Conservation (phyloP, 2,329 filamentous ascomycete species). For the Hansfordia pulvinata region DNA sequence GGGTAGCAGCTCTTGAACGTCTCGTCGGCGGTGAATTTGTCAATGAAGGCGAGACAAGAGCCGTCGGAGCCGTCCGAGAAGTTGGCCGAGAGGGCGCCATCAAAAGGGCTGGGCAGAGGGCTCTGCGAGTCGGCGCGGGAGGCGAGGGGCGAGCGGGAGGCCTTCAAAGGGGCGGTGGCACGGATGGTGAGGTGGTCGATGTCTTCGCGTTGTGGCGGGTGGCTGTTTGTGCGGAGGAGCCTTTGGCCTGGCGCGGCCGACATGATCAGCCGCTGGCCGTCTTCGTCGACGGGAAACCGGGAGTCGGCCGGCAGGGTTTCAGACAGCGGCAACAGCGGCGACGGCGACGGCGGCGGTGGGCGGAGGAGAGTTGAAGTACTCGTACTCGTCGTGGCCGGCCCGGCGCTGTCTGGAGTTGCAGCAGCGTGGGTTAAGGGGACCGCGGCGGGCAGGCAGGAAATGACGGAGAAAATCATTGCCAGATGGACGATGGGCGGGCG, state of each 20-base stretch:
- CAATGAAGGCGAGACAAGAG: slow-evolving; percentile 55
- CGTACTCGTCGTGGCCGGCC: no score
- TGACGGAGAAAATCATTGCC: slow-evolving; percentile 19
- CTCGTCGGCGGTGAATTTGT: slow-evolving; percentile 47
- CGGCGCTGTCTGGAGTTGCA: no score
- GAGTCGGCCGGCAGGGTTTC: slow-evolving; percentile 22
- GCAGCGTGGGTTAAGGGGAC: no score
- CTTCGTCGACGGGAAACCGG: slow-evolving; percentile 17
- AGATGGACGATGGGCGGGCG: slow-evolving; percentile 10
- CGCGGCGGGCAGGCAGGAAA: no score
- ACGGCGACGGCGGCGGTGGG: no score
- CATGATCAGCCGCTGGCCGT: slow-evolving; percentile 22
- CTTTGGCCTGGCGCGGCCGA: slow-evolving; percentile 19
- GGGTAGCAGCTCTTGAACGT: slow-evolving; percentile 67
- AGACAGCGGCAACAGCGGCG: no score
- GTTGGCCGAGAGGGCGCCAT: slow-evolving; percentile 48
- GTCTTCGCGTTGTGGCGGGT: no score
- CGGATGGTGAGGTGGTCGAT: no score
- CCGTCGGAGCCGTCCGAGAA: slow-evolving; percentile 37
- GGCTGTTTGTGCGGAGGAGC: slow-evolving; percentile 10
- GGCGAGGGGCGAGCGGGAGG: no score
- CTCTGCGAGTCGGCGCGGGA: no score
- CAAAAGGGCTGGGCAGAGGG: slow-evolving; percentile 51
- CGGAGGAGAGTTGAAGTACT: no score
- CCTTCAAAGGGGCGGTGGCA: no score